Conservation (phyloP, 108 stramenopile species). For the Nitzschia sp. region DNA sequence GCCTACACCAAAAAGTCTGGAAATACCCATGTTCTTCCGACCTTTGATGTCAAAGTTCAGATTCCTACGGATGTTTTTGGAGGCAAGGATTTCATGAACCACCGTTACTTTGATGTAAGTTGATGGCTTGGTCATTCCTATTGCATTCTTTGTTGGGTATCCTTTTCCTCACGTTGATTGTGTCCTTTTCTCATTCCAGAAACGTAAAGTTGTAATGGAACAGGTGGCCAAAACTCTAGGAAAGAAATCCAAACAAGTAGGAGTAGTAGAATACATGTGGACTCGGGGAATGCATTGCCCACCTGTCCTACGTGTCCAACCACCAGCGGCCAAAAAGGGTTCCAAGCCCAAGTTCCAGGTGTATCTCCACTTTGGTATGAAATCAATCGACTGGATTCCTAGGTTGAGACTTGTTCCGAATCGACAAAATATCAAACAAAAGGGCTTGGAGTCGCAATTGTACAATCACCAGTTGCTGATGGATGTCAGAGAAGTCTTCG, state of each 20-base stretch:
- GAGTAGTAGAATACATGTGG: slow-evolving; percentile 39
- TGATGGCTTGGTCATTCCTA: neutral
- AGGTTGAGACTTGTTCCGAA: slow-evolving; percentile 76
- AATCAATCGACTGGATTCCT: slow-evolving; percentile 69
- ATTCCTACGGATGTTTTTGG: slow-evolving; percentile 43
- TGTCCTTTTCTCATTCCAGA: slow-evolving; percentile 37
- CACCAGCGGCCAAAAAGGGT: slow-evolving; percentile 33
- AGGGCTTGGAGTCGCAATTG: slow-evolving; percentile 11
- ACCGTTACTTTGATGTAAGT: slow-evolving; percentile 82
- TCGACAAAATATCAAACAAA: slow-evolving; percentile 60
- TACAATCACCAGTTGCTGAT: slow-evolving; percentile 71
- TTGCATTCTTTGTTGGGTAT: neutral
- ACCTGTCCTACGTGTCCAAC: slow-evolving; percentile 51
- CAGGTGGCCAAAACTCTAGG: slow-evolving; percentile 58
- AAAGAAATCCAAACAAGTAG: slow-evolving; percentile 33
- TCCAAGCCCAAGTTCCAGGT: slow-evolving; percentile 61
- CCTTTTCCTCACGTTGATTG: neutral
- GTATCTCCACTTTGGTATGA: slow-evolving; percentile 72
- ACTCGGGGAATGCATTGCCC: slow-evolving; percentile 43
- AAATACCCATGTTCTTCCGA: slow-evolving; percentile 73
- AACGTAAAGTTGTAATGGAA: slow-evolving; percentile 67
- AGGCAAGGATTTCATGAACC: slow-evolving; percentile 75
- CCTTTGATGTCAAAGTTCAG: slow-evolving; percentile 65
- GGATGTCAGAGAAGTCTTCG: slow-evolving; percentile 49
- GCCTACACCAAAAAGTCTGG: slow-evolving; percentile 66